A percentile compares a stretch with the other conserved stretches of the same genome.
Evolutionary conservation across 2,329 filamentous ascomycete genomes (phyloP).

Genomic region (Ophiostoma sp.): DNA sequence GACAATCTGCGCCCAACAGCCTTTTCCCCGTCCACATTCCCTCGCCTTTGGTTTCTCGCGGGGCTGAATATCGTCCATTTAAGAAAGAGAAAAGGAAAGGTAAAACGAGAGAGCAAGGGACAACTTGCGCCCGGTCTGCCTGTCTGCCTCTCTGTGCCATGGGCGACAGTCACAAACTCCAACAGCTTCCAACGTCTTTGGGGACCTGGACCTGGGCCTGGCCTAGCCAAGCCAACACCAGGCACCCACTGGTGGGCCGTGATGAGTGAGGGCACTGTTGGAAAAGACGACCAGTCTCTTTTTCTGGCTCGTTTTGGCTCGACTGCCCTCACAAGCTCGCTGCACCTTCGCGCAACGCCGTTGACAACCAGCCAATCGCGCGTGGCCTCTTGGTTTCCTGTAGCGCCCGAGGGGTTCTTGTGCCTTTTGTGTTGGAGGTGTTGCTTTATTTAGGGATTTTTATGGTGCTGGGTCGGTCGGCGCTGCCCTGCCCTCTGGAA

Average conservation of each 20-base stretch:
- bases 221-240: neutral
- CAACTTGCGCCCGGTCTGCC: neutral
- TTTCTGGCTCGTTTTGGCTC: neutral
- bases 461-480: neutral
- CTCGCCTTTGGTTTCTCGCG: neutral
- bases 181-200: too few species aligned
- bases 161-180: neutral
- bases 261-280: slow-evolving; percentile 1
- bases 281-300: neutral
- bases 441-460: neutral
- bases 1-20: neutral
- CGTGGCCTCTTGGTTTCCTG: neutral
- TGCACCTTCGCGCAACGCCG: neutral
- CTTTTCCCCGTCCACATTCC: neutral
- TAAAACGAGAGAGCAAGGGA: neutral
- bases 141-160: neutral
- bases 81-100: neutral
- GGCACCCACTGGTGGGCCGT: neutral
- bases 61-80: neutral
- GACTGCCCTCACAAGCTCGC: neutral
- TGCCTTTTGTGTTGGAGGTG: neutral
- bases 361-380: slow-evolving; percentile 3
- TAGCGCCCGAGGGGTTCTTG: slow-evolving; percentile 6
- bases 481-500: neutral
- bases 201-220: neutral